Conservation (phyloP, 23 red algal species). For the Cyanidiococcus yangmingshanensis region DNA sequence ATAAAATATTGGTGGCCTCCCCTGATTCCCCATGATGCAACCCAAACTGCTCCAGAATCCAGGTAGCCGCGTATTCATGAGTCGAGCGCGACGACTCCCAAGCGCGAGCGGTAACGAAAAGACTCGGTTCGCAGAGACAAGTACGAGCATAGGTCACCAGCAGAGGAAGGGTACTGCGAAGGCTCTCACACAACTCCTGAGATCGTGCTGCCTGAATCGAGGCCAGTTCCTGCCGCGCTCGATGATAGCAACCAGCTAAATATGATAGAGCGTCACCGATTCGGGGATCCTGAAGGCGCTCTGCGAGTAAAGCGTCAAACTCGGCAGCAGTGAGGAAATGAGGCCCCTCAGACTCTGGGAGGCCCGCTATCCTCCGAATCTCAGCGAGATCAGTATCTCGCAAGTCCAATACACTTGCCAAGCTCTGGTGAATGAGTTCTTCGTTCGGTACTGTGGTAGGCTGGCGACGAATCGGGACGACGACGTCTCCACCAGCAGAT, state of each 20-base stretch:
- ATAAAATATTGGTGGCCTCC: background rate
- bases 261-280: background rate
- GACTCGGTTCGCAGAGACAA: background rate
- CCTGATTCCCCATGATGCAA: background rate
- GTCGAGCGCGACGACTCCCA: background rate
- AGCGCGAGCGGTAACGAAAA: background rate
- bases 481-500: too few relatives aligned
- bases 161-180: background rate
- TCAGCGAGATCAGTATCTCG: background rate
- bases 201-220: background rate
- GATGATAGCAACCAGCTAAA: background rate
- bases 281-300: constrained; percentile 10
- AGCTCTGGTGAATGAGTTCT: constrained; percentile 3
- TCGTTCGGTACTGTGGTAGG: background rate
- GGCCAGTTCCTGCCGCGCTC: background rate
- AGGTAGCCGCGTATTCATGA: background rate
- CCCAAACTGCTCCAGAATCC: background rate
- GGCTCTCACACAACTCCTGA: background rate
- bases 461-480: too few relatives aligned
- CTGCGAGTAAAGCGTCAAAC: background rate
- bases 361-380: background rate
- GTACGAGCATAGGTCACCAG: constrained; percentile 6
- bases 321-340: background rate
- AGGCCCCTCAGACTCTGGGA: background rate
- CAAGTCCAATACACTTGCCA: background rate